These are phyloP conservation scores for Ilex aquifolium DNA, from an alignment of 257 asterid genomes.

Conservation along the genomic window DNA sequence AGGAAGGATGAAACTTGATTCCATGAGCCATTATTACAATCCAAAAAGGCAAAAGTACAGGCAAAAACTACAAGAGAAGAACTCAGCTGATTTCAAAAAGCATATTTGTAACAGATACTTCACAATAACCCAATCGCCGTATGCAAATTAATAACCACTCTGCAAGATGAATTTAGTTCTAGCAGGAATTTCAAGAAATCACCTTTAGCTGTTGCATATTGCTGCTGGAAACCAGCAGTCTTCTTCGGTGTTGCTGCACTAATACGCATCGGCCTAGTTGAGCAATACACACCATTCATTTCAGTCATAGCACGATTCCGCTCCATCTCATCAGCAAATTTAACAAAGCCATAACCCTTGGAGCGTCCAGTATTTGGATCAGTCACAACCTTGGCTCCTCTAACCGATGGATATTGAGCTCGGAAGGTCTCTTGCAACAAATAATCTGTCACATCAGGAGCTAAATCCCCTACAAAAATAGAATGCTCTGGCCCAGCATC, in stretches of 20 bases:
- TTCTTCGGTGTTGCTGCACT: slow-evolving; percentile 98
- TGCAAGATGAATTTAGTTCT: too few relatives aligned
- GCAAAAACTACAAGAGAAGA: too few relatives aligned
- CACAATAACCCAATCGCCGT: too few relatives aligned
- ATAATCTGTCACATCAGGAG: slow-evolving; percentile 96
- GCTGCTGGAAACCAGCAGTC: slow-evolving; percentile 55
- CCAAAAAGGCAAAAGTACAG: too few relatives aligned
- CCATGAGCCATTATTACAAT: too few relatives aligned
- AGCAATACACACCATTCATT: slow-evolving; percentile 94
- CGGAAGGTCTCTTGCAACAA: slow-evolving; percentile 91
- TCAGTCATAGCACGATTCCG: slow-evolving; percentile 93
- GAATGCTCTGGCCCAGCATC: slow-evolving; percentile 93
- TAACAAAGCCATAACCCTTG: slow-evolving; percentile 98
- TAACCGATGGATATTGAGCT: slow-evolving; percentile 74
- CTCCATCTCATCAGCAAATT: slow-evolving; percentile 86
- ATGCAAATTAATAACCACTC: too few relatives aligned
- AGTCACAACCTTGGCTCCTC: slow-evolving; percentile 96
- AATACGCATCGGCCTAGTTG: slow-evolving; percentile 95
- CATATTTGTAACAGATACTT: too few relatives aligned
- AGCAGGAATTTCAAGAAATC: not conserved
- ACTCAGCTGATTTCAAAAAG: too few relatives aligned
- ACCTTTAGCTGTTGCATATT: slow-evolving; percentile 77
- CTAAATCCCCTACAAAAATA: slow-evolving; percentile 94
- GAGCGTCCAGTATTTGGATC: slow-evolving; percentile 97
- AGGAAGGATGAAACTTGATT: too few relatives aligned